Evolutionary conservation across 2,329 filamentous ascomycete species (phyloP).

Genomic region (Cladophialophora bantiana): DNA sequence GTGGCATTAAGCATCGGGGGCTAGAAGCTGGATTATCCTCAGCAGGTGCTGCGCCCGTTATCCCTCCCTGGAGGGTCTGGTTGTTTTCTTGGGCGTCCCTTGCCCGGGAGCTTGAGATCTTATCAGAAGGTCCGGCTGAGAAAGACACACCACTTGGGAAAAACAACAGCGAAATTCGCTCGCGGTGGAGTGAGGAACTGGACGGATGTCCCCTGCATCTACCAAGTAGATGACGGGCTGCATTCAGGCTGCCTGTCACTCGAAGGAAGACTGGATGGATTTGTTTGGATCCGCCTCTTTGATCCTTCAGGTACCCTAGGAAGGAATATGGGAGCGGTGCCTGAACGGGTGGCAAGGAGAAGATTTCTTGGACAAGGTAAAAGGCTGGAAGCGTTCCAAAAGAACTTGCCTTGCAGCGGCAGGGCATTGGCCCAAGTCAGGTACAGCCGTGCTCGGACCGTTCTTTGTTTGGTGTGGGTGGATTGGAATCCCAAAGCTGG

Average conservation of each 20-base stretch:
- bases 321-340: background rate
- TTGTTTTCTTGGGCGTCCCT: background rate
- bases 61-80: background rate
- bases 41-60: constrained; percentile 10
- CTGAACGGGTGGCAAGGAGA: background rate
- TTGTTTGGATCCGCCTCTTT: background rate
- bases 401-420: background rate
- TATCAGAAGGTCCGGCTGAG: background rate
- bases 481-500: background rate
- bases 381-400: constrained; percentile 2
- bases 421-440: constrained; percentile 3
- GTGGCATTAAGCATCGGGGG: constrained; percentile 27
- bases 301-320: background rate
- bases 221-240: too few species aligned
- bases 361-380: background rate
- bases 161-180: background rate
- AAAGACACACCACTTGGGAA: background rate
- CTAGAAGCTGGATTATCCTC: constrained; percentile 17
- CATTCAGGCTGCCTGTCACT: background rate
- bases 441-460: constrained; percentile 7
- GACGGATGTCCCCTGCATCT: background rate
- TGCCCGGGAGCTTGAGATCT: background rate
- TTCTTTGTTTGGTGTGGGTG: background rate
- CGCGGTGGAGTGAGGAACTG: background rate
- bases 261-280: background rate